phyloP scores from a whole-genome alignment of 306 rosid genomes.

The Cucumis hystrix region DNA sequence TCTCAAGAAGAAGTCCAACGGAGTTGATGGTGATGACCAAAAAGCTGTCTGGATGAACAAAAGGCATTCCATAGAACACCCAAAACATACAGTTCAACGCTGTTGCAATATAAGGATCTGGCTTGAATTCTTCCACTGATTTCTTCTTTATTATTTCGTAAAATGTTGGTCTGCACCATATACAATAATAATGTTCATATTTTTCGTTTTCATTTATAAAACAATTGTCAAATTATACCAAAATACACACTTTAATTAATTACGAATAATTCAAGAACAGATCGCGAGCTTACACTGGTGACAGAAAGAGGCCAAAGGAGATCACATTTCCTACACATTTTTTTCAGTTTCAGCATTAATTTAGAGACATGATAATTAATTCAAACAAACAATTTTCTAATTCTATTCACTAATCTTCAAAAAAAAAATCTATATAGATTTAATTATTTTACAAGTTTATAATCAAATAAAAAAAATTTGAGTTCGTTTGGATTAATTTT shows the following conservation, averaged over 20 bases:
- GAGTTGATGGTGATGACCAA: conserved; percentile 49
- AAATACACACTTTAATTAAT: too few species aligned
- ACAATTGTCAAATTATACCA: too few species aligned
- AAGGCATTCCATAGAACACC: conserved; percentile 64
- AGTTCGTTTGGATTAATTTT: too few species aligned
- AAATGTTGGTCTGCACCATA: conserved; percentile 47
- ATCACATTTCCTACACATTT: conserved; percentile 52
- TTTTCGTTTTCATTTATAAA: too few species aligned
- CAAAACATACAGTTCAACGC: conserved; percentile 58
- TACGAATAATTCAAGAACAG: too few species aligned
- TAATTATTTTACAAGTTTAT: too few species aligned
- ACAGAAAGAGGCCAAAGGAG: conserved; percentile 47
- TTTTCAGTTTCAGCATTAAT: not conserved
- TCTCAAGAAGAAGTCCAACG: conserved; percentile 41
- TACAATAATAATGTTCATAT: too few species aligned
- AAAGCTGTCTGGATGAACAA: conserved; percentile 50
- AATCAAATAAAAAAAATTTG: too few species aligned
- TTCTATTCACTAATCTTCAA: not conserved
- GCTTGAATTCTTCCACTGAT: conserved; percentile 47
- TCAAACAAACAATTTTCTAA: not conserved
- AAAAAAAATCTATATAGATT: too few species aligned
- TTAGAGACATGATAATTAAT: not conserved
- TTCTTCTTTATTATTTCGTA: conserved; percentile 34
- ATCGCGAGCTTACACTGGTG: conserved; percentile 43
- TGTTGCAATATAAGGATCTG: conserved; percentile 50